These are phyloP conservation scores for Talaromyces sp. DNA, from an alignment of 2,329 filamentous ascomycete genomes.

Conservation along the genomic window DNA sequence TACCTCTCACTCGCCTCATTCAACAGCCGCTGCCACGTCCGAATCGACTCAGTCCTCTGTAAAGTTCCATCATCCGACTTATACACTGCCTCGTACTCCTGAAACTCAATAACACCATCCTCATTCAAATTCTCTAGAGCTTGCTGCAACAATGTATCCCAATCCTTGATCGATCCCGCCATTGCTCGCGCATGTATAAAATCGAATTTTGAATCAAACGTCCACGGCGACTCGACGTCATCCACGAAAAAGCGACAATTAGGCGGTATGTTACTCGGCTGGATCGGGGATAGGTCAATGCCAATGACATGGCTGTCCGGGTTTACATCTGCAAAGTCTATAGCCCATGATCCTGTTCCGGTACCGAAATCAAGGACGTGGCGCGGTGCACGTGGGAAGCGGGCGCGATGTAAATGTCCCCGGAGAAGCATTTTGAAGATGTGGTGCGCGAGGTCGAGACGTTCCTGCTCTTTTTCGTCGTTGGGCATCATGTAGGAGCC, in stretches of 20 bases:
- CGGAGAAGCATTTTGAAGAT: constrained; percentile 17
- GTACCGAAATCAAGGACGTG: constrained; percentile 19
- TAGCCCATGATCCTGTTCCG: constrained; percentile 19
- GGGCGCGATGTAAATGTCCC: constrained; percentile 9
- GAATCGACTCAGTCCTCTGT: constrained; percentile 6
- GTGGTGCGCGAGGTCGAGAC: constrained; percentile 21
- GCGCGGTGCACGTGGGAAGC: not conserved
- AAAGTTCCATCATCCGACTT: constrained; percentile 17
- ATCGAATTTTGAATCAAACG: constrained; percentile 26
- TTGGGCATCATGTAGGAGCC: constrained; percentile 24
- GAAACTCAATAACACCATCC: constrained; percentile 29
- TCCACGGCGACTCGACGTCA: constrained; percentile 29
- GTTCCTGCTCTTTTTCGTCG: constrained; percentile 26
- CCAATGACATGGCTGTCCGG: constrained; percentile 19
- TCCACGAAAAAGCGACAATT: constrained; percentile 23
- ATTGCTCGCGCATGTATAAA: constrained; percentile 28
- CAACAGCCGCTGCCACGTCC: constrained; percentile 13
- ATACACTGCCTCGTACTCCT: constrained; percentile 25
- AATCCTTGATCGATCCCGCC: constrained; percentile 28
- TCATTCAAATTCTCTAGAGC: constrained; percentile 27
- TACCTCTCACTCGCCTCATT: constrained; percentile 17
- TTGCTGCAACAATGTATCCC: constrained; percentile 26
- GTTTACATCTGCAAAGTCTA: constrained; percentile 20
- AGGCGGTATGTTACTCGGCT: constrained; percentile 17
- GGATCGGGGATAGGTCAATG: constrained; percentile 24